Evolutionary conservation across 2,329 filamentous ascomycete genomes (phyloP), one percentile per base, ranked within the genome.

Genomic region (Macrophomina pseudophaseolina): DNA sequence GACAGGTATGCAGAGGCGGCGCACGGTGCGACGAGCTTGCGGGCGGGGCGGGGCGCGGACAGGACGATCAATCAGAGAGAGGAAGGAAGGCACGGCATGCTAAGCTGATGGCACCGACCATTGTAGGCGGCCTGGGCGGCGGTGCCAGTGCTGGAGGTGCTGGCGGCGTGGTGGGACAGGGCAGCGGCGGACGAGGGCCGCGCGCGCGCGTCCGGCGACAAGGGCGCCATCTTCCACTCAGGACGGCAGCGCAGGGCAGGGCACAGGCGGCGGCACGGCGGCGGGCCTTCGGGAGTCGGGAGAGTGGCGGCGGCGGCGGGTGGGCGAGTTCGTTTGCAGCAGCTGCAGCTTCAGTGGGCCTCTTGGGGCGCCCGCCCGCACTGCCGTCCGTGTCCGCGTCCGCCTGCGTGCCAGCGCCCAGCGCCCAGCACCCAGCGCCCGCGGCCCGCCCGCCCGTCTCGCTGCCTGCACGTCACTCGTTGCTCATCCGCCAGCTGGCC

Each of bases 61-160:
- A 66, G 40, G 38, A 35, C 46, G 63, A 14, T 52, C 35, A 65
- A 14, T 52, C 35, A 54, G 46, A 54, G 32, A 51, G 11, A 40
- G 40, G 46, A 38, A 66, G 32, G 33, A 52, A 30, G 69, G 46
- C 68, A 49, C 68, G 51, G 54, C 66, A 44, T 65, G 30, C 49
- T 65, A 65, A 65, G 62, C 62, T 65, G 62, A 56, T 65, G 51
- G 67, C 60, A 75, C 76, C 68, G 68, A 76, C 76, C 76, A 71
- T 81, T 78, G 70, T 80, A 80, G 69, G 79, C 77, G 63, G 77
- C 74, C 70, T 77, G 76, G 46, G 77, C 74, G 68, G 74, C 78
- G 68, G 74, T 73, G 69, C 77, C 33, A 14, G 48, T 52, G 58
- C 58, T 62, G 42, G 42, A 14, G 42, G 23, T 23, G 23, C 11